A percentile compares a stretch with the other conserved stretches of the same genome.
Conservation (phyloP, 257 asterid species). For the Pogostemon cablin region DNA sequence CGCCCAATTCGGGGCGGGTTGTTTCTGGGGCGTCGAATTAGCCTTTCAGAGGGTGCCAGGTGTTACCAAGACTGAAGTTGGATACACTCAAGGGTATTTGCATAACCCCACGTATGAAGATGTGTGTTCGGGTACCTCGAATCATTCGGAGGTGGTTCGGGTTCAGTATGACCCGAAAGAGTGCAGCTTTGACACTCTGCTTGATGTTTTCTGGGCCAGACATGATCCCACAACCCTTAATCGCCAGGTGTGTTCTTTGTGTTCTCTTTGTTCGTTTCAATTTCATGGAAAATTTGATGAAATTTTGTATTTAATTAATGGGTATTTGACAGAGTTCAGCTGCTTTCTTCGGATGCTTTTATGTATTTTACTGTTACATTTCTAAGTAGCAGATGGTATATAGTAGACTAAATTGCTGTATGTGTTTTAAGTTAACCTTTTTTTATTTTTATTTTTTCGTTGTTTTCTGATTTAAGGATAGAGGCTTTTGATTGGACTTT, state of each 20-base stretch:
- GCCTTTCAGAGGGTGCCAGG: slow-evolving; percentile 91
- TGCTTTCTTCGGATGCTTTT: slow-evolving; percentile 2
- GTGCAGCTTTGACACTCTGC: slow-evolving; percentile 66
- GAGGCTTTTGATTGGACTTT: too few species aligned
- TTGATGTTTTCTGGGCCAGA: slow-evolving; percentile 84
- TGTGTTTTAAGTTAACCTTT: too few species aligned
- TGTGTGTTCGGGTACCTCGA: slow-evolving; percentile 71
- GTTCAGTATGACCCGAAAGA: slow-evolving; percentile 88
- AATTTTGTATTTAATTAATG: neutral
- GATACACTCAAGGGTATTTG: slow-evolving; percentile 70
- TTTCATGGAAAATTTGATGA: neutral
- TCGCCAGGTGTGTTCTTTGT: slow-evolving; percentile 64
- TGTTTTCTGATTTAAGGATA: too few species aligned
- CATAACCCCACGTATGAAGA: slow-evolving; percentile 83
- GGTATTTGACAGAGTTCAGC: neutral
- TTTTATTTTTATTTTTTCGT: too few species aligned
- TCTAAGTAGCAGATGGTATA: neutral
- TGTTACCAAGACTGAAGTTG: slow-evolving; percentile 81
- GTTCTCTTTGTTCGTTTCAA: neutral
- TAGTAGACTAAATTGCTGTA: slow-evolving; percentile 11
- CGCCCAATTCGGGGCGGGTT: slow-evolving; percentile 94
- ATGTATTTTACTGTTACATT: neutral
- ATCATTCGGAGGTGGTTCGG: slow-evolving; percentile 87
- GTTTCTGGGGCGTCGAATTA: slow-evolving; percentile 98
- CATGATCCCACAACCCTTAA: slow-evolving; percentile 96